Percentiles rank a stretch among this genome's conserved stretches.
phyloP scores from a whole-genome alignment of 805 yeast species.

The Nakazawaea anatomiae region DNA sequence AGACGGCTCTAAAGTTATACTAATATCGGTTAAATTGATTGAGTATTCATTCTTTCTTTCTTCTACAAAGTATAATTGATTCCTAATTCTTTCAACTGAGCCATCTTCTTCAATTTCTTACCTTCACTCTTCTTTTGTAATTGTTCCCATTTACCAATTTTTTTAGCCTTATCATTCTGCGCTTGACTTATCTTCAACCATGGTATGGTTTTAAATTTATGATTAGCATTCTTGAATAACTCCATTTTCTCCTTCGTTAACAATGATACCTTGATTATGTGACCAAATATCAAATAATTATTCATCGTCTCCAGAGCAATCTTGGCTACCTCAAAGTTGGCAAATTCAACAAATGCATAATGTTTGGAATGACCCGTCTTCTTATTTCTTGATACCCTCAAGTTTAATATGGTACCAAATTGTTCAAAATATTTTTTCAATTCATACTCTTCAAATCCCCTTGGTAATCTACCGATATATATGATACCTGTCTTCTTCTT shows the following conservation, averaged over 20 bases:
- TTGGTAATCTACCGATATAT: conserved; percentile 89
- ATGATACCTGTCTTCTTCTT: conserved; percentile 53
- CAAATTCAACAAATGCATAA: conserved; percentile 86
- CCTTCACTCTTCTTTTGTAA: conserved; percentile 40
- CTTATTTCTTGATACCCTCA: conserved; percentile 82
- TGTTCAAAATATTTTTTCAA: conserved; percentile 78
- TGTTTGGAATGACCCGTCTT: conserved; percentile 89
- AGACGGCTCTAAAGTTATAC: neutral
- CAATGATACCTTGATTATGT: conserved; percentile 59
- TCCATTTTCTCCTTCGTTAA: conserved; percentile 52
- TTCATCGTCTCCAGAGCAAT: conserved; percentile 95
- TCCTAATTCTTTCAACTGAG: conserved; percentile 49
- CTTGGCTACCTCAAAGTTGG: conserved; percentile 66
- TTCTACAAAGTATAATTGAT: conserved; percentile 39
- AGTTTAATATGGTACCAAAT: conserved; percentile 78
- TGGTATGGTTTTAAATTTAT: conserved; percentile 52
- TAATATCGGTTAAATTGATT: neutral
- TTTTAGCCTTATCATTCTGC: conserved; percentile 52
- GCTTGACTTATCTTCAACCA: conserved; percentile 49
- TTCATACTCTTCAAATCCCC: conserved; percentile 83
- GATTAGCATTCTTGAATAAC: conserved; percentile 53
- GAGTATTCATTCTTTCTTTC: too few species aligned
- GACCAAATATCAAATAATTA: conserved; percentile 85
- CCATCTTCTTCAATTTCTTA: conserved; percentile 37
- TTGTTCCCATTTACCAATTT: conserved; percentile 49